Evolutionary conservation across 768 basidiomycete species (phyloP).

Genomic region (Trametes elegans): DNA sequence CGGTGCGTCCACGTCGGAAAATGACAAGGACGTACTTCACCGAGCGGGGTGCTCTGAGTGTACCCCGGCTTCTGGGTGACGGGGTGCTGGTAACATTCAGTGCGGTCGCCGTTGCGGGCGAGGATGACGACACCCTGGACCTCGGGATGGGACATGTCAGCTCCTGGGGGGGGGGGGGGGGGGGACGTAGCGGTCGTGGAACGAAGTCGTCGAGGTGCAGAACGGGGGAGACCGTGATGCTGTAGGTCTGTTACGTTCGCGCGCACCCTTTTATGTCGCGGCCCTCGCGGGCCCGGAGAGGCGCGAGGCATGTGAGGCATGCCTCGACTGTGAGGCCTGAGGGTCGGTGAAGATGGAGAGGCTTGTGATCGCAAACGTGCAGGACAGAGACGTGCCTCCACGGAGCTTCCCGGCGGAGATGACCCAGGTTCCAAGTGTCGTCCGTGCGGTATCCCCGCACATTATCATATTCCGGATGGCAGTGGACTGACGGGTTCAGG

Average conservation of each 20-base stretch:
- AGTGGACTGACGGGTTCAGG: no score
- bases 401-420: conserved; percentile 12
- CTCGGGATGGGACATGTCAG: conserved; percentile 40
- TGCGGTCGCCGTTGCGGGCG: conserved; percentile 77
- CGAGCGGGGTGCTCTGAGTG: conserved; percentile 73
- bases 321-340: not conserved
- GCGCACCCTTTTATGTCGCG: not conserved
- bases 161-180: not conserved
- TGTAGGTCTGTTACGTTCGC: conserved; percentile 3
- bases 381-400: not conserved
- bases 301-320: conserved; percentile 2
- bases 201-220: conserved; percentile 3
- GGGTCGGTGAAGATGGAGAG: not conserved
- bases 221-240: conserved; percentile 20
- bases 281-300: not conserved
- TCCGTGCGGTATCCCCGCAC: not conserved
- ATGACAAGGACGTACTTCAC: conserved; percentile 48
- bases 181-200: no score
- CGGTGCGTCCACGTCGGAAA: no score
- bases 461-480: not conserved
- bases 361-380: conserved; percentile 10
- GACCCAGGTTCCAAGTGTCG: not conserved
- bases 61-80: conserved; percentile 57
- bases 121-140: conserved; percentile 78
- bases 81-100: conserved; percentile 69